These are phyloP conservation scores for Thalassiosira hispida DNA, from an alignment of 352 stramenopile species.

Conservation along the genomic window DNA sequence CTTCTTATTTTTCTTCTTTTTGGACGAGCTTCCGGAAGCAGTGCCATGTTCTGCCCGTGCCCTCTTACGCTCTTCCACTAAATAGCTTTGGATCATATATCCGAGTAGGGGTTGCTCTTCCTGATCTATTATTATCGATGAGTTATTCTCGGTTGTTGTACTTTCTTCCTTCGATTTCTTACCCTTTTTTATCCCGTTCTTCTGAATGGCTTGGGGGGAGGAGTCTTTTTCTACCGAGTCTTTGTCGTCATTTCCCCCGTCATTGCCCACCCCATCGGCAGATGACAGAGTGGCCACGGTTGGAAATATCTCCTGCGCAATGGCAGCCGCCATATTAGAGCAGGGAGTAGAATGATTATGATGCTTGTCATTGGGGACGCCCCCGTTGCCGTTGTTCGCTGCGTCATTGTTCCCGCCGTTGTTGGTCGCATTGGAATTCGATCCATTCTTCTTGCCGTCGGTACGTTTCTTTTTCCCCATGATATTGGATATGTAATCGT, in stretches of 20 bases:
- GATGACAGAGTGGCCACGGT: not conserved
- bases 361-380: not conserved
- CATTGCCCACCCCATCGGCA: not conserved
- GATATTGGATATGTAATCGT: not conserved
- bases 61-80: conserved; percentile 20
- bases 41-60: not conserved
- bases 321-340: conserved; percentile 14
- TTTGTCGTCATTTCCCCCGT: not conserved
- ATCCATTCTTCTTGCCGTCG: conserved; percentile 4
- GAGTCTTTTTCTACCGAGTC: too few species aligned
- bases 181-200: too few species aligned
- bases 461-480: conserved; percentile 11
- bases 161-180: not conserved
- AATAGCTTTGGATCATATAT: conserved; percentile 19
- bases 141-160: not conserved
- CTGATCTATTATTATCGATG: not conserved
- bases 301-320: conserved; percentile 28
- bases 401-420: not conserved
- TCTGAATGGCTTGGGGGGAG: too few species aligned
- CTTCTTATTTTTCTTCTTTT: conserved; percentile 22
- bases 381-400: not conserved
- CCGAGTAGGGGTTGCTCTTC: conserved; percentile 24
- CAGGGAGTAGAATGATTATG: not conserved
- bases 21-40: not conserved
- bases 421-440: not conserved